These are phyloP conservation scores for Chaetomiaceae sp. DNA, from an alignment of 2,329 filamentous ascomycete genomes.

Conservation along the genomic window DNA sequence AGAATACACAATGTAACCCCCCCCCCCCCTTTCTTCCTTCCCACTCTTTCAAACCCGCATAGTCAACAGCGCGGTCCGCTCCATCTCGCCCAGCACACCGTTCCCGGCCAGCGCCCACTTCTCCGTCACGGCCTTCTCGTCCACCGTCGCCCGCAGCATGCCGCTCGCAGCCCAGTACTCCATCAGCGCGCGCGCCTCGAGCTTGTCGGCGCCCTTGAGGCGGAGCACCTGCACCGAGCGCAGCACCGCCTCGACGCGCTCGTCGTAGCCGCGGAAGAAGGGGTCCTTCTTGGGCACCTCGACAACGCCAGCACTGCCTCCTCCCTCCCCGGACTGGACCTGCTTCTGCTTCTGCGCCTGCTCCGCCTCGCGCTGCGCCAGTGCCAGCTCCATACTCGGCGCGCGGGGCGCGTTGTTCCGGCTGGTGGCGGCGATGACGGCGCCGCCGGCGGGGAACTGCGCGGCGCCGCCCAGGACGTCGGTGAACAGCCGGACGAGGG, in stretches of 20 bases:
- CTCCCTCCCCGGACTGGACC: too few relatives aligned
- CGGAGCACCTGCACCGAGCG: slow-evolving; percentile 49
- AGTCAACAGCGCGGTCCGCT: slow-evolving; percentile 56
- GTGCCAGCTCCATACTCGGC: slow-evolving; percentile 63
- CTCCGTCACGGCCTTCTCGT: slow-evolving; percentile 68
- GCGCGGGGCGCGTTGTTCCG: slow-evolving; percentile 64
- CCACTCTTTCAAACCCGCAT: slow-evolving; percentile 41
- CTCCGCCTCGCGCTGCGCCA: slow-evolving; percentile 52
- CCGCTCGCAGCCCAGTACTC: slow-evolving; percentile 93
- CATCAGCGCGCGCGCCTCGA: slow-evolving; percentile 74
- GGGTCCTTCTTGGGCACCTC: slow-evolving; percentile 44
- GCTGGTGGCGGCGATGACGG: slow-evolving; percentile 70
- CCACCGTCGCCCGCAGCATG: slow-evolving; percentile 65
- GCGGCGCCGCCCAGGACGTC: slow-evolving; percentile 62
- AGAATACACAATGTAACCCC: slow-evolving; percentile 6
- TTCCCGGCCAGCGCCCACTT: slow-evolving; percentile 80
- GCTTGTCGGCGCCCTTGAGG: slow-evolving; percentile 64
- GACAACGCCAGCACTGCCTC: slow-evolving; percentile 16
- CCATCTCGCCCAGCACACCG: slow-evolving; percentile 81
- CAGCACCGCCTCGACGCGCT: slow-evolving; percentile 51
- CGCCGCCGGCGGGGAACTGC: slow-evolving; percentile 66
- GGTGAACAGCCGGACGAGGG: slow-evolving; percentile 69
- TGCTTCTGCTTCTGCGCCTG: slow-evolving; percentile 26
- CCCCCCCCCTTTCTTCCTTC: too few relatives aligned
- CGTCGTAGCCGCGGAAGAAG: slow-evolving; percentile 54